phyloP scores from a whole-genome alignment of 148 eudicot species.

The Rhododendron kiyosumense region DNA sequence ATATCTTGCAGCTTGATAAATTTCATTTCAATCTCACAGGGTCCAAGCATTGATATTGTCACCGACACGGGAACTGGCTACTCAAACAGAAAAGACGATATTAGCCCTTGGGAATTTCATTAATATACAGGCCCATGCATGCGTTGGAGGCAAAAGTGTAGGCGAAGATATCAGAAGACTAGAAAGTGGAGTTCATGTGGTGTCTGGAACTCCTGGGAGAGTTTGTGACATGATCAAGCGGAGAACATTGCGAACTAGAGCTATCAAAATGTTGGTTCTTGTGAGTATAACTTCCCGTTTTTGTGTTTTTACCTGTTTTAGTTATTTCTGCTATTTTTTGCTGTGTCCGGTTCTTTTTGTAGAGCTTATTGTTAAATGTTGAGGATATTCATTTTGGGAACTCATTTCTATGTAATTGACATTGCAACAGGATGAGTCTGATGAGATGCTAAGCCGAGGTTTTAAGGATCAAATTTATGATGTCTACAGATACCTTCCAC shows the following conservation, averaged over 20 bases:
- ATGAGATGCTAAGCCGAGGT: constrained; percentile 98
- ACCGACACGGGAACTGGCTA: constrained; percentile 87
- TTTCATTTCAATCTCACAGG: constrained; percentile 29
- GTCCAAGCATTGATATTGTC: constrained; percentile 90
- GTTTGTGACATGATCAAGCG: constrained; percentile 98
- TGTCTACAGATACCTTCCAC: constrained; percentile 94
- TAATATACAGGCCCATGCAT: constrained; percentile 83
- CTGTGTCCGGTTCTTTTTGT: not conserved
- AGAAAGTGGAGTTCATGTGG: constrained; percentile 89
- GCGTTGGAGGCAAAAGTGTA: constrained; percentile 94
- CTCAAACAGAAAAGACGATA: constrained; percentile 81
- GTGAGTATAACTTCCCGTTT: constrained; percentile 35
- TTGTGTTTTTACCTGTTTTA: not conserved
- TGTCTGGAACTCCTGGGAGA: constrained; percentile 96
- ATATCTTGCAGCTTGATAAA: not conserved
- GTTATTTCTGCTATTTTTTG: constrained; percentile 1
- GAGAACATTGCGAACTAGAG: constrained; percentile 75
- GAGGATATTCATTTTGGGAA: not conserved
- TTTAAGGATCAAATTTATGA: constrained; percentile 98
- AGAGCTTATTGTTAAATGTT: not conserved
- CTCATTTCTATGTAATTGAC: not conserved
- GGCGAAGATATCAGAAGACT: constrained; percentile 91
- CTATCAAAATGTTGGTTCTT: constrained; percentile 73
- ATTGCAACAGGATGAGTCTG: constrained; percentile 79
- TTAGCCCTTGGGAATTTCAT: constrained; percentile 73